A percentile compares a stretch with the other conserved stretches of the same genome.
phyloP scores from a whole-genome alignment of 345 rosid genomes.

The Ricinus communis region DNA sequence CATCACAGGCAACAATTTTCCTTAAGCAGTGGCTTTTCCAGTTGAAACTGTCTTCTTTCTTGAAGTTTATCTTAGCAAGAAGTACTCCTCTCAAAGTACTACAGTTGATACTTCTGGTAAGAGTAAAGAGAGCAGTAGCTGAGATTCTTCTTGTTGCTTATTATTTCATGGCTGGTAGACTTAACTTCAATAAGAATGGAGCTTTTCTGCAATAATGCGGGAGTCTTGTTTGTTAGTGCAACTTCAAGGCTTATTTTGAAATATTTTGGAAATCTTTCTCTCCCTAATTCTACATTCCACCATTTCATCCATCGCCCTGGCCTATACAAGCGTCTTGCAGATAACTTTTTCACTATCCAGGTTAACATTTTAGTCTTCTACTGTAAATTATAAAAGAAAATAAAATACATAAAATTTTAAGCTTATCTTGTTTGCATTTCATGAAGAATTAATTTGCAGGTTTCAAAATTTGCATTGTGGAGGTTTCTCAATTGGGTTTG shows the following conservation, averaged over 20 bases:
- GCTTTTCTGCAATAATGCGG: conserved; percentile 29
- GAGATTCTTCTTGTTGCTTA: conserved; percentile 27
- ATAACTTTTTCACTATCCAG: conserved; percentile 20
- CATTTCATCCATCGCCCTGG: conserved; percentile 27
- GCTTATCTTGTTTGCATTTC: no score
- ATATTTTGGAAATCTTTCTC: conserved; percentile 25
- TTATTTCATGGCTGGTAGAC: conserved; percentile 36
- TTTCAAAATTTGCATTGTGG: conserved; percentile 30
- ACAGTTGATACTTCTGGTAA: not conserved
- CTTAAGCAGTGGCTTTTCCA: conserved; percentile 26
- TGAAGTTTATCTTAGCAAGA: not conserved
- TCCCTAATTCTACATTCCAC: conserved; percentile 25
- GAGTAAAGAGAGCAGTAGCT: conserved; percentile 25
- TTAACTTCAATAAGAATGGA: conserved; percentile 17
- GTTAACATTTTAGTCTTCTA: not conserved
- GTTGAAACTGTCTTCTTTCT: conserved; percentile 27
- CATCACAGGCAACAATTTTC: conserved; percentile 9
- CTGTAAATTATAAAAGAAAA: no score
- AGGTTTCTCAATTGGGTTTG: conserved; percentile 28
- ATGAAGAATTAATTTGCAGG: not conserved
- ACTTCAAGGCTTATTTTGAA: conserved; percentile 19
- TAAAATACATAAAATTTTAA: no score
- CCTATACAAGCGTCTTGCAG: conserved; percentile 15
- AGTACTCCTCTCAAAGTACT: not conserved
- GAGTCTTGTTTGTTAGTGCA: conserved; percentile 22